phyloP scores from a whole-genome alignment of 208 protist genomes.

The Leishmania gerbilli region DNA sequence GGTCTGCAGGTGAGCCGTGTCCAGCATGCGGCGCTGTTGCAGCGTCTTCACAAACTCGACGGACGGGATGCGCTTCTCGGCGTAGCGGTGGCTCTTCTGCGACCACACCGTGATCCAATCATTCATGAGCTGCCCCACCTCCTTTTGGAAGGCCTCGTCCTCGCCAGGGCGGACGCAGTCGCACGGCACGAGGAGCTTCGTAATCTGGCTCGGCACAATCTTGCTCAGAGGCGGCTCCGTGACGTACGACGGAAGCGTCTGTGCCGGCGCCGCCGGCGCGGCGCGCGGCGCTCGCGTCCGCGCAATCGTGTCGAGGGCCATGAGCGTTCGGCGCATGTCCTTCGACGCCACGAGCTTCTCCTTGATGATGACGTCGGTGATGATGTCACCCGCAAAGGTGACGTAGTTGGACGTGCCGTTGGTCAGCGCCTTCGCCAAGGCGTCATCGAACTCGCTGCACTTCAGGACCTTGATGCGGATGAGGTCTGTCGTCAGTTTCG shows the following conservation, averaged over 20 bases:
- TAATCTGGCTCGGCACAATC: slow-evolving; percentile 45
- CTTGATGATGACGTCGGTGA: slow-evolving; percentile 78
- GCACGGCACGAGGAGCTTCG: slow-evolving; percentile 56
- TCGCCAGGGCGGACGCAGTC: slow-evolving; percentile 44
- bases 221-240: slow-evolving; percentile 57
- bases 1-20: slow-evolving; percentile 65
- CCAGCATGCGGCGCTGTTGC: slow-evolving; percentile 83
- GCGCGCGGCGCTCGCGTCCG: slow-evolving; percentile 33
- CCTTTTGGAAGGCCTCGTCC: slow-evolving; percentile 45
- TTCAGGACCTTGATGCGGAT: slow-evolving; percentile 92
- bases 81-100: slow-evolving; percentile 42
- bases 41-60: slow-evolving; percentile 80
- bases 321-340: slow-evolving; percentile 75
- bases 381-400: slow-evolving; percentile 79
- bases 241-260: slow-evolving; percentile 40
- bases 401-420: slow-evolving; percentile 35
- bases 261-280: slow-evolving; percentile 19
- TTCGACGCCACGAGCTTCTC: slow-evolving; percentile 64
- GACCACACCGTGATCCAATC: slow-evolving; percentile 81
- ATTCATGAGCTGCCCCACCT: slow-evolving; percentile 65
- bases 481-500: slow-evolving; percentile 72
- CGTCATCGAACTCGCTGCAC: slow-evolving; percentile 81
- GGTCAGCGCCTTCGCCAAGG: slow-evolving; percentile 75
- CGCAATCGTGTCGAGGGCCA: slow-evolving; percentile 74
- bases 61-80: slow-evolving; percentile 52